Evolutionary conservation across 164 flowering plant species (phyloP).

Genomic region (Vitis rotundifolia): DNA sequence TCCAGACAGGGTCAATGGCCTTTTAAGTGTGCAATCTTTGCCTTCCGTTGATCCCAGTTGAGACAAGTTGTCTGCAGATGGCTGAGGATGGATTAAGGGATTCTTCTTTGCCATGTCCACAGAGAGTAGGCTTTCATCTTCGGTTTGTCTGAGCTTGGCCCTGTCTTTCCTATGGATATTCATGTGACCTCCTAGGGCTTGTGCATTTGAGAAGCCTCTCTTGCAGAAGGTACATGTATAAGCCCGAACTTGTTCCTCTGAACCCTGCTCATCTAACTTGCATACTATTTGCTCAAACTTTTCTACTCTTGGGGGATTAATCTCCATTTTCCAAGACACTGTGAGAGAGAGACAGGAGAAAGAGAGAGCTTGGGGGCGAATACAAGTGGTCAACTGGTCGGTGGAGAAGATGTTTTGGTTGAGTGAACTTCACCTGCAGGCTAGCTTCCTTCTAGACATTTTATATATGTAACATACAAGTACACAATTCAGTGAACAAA

Average conservation of each 20-base stretch:
- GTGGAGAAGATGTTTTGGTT: not conserved
- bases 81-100: constrained; percentile 2
- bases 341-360: not conserved
- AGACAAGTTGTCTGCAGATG: not conserved
- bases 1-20: not conserved
- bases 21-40: not conserved
- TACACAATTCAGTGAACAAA: too few relatives aligned
- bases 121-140: constrained; percentile 13
- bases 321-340: constrained; percentile 12
- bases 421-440: not conserved
- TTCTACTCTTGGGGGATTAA: constrained; percentile 7
- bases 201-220: constrained; percentile 40
- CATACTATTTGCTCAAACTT: not conserved
- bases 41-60: not conserved
- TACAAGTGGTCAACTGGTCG: constrained; percentile 15
- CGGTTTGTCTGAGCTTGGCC: constrained; percentile 43
- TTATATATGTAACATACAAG: not conserved
- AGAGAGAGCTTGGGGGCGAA: not conserved
- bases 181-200: constrained; percentile 49
- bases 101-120: constrained; percentile 14
- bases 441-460: not conserved
- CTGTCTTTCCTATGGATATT: constrained; percentile 39
- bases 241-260: constrained; percentile 4
- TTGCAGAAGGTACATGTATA: constrained; percentile 37
- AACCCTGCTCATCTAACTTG: constrained; percentile 10